Conservation (phyloP, 2,329 filamentous ascomycete species). For the Diaporthe humulicola region DNA sequence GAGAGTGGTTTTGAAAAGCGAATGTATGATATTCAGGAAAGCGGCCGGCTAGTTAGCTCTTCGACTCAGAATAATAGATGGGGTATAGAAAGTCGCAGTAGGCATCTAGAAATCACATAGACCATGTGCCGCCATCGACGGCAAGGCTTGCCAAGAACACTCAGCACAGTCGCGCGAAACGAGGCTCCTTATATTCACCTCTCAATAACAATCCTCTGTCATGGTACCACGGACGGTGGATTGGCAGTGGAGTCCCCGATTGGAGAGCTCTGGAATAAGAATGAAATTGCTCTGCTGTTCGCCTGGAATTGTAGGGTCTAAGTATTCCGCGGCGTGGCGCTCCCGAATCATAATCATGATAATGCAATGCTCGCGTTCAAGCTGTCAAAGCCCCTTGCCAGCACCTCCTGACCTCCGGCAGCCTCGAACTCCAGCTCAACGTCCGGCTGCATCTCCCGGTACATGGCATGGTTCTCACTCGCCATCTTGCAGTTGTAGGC, state of each 20-base stretch:
- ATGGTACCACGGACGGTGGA: no score
- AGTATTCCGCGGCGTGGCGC: neutral
- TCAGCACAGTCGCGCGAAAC: neutral
- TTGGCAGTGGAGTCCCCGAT: no score
- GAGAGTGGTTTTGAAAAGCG: neutral
- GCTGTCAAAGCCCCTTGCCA: slow-evolving; percentile 46
- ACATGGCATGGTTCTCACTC: slow-evolving; percentile 59
- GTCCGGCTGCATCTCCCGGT: slow-evolving; percentile 61
- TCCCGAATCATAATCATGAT: neutral
- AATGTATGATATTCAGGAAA: neutral
- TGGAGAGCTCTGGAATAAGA: no score
- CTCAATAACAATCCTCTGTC: neutral
- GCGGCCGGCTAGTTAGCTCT: neutral
- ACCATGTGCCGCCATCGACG: neutral
- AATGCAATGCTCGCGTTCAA: slow-evolving; percentile 31
- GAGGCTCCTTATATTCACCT: neutral
- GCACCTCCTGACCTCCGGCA: slow-evolving; percentile 49
- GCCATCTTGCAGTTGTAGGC: slow-evolving; percentile 59
- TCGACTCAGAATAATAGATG: neutral
- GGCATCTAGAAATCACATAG: neutral
- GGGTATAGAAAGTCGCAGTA: neutral
- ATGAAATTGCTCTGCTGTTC: neutral
- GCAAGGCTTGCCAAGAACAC: neutral
- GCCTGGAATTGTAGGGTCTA: neutral
- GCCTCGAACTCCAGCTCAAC: slow-evolving; percentile 61